Evolutionary conservation across 805 yeast species (phyloP), one percentile per base, ranked within the genome.

Genomic region (Metschnikowia picachoensis): DNA sequence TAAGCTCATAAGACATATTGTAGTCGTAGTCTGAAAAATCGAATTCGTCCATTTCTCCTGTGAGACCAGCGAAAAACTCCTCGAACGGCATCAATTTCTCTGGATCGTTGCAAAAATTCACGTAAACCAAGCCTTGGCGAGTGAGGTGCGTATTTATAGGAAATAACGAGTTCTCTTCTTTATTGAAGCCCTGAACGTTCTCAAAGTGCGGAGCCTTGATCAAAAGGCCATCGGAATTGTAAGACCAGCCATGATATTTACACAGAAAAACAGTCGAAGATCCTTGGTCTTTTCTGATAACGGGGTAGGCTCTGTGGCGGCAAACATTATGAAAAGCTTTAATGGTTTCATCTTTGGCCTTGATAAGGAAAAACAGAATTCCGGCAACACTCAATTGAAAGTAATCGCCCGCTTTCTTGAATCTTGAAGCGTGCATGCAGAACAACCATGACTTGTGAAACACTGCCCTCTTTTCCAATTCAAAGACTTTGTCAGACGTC

Each of bases 231-330:
- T 79, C 81, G n/a, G 81, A 67, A 58, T 78, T 78, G 65, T 80
- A 80, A 25, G 82, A 74, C 85, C 85, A 80, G 20, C 85, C 85
- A 54, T 80, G 85, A 60, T 80, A 80, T 54, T 77, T 74, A 62
- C 85, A 80, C 35, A 83, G 83, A 30, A 80, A 63, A 35, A 80
- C 71, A 14, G 68, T 70, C 2, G 83, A 73, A n/a, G 82, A 77
- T 27, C 85, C 85, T 52, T 74, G 65, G 31, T 78, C 78, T 57
- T 80, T 80, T 60, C 77, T 71, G 27, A 80, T 76, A 35, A 80
- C 81, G 1, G 85, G 85, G 54, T 73, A 80, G 7, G 84, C 85
- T 59, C 85, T 69, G 64, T 80, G 85, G 55, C 85, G 80, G 57
- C 85, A 80, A 32, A 80, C 78, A 55, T 80, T 80, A 60, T 80